phyloP scores from a whole-genome alignment of 2,329 filamentous ascomycete species.

The Microascus cirrosus region DNA sequence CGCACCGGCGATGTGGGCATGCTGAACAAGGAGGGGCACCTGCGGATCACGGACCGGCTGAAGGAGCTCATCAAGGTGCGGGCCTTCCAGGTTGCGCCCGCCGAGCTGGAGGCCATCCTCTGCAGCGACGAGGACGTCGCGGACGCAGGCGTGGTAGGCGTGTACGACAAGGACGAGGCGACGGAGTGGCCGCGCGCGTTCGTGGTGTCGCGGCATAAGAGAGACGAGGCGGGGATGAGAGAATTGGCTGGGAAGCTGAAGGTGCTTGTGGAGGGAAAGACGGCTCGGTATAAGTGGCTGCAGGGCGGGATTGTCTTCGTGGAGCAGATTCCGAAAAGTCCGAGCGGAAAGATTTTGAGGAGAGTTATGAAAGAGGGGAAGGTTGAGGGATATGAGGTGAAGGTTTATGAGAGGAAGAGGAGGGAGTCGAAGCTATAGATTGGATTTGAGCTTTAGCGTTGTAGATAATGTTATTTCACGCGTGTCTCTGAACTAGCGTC shows the following conservation, averaged over 20 bases:
- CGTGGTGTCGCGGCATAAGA: constrained; percentile 28
- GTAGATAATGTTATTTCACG: neutral
- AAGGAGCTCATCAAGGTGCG: constrained; percentile 58
- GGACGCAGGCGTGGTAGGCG: constrained; percentile 55
- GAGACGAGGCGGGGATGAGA: constrained; percentile 23
- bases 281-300: constrained; percentile 55
- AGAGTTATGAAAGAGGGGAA: constrained; percentile 28
- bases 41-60: constrained; percentile 60
- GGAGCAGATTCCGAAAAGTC: constrained; percentile 60
- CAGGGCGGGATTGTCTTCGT: constrained; percentile 62
- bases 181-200: constrained; percentile 55
- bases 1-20: constrained; percentile 61
- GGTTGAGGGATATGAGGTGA: constrained; percentile 21
- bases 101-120: constrained; percentile 29
- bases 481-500: no score
- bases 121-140: constrained; percentile 33
- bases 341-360: constrained; percentile 37
- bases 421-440: constrained; percentile 7
- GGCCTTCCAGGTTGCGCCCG: constrained; percentile 47
- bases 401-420: constrained; percentile 16
- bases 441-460: neutral
- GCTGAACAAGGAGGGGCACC: constrained; percentile 38
- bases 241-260: constrained; percentile 42
- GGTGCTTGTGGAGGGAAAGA: constrained; percentile 44
- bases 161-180: constrained; percentile 41